Conservation (phyloP, 106 monocot species). For the Iris macrosiphon region DNA sequence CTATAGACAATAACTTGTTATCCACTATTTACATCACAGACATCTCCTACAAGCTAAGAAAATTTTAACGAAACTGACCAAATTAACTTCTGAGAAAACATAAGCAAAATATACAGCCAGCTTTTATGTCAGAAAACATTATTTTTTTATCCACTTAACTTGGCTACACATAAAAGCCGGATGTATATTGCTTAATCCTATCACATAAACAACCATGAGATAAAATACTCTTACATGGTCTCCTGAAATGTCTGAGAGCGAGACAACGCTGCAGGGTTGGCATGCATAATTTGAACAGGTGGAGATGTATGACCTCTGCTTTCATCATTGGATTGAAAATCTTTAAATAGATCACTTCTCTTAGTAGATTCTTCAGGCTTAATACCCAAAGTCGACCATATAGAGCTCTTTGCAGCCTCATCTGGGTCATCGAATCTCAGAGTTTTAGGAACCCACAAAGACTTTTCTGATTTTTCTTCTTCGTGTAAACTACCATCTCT, state of each 20-base stretch:
- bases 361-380: conserved; percentile 47
- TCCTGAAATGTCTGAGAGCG: conserved; percentile 84
- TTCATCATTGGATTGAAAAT: conserved; percentile 36
- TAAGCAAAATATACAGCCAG: neutral
- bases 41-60: too few species aligned
- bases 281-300: conserved; percentile 33
- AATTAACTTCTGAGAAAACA: conserved; percentile 1
- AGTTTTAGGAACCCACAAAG: conserved; percentile 81
- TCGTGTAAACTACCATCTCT: conserved; percentile 42
- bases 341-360: conserved; percentile 45
- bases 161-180: neutral
- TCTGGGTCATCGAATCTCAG: conserved; percentile 82
- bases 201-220: neutral
- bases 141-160: neutral
- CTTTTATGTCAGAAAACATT: neutral
- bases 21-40: conserved; percentile 7
- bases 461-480: conserved; percentile 51
- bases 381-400: conserved; percentile 80
- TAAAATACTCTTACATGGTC: conserved; percentile 18
- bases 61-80: neutral
- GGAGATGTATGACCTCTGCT: conserved; percentile 15
- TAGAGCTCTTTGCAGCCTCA: conserved; percentile 90
- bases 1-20: conserved; percentile 2
- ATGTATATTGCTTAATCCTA: neutral
- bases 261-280: conserved; percentile 86